Evolutionary conservation across 345 rosid genomes (phyloP), one percentile per base, ranked within the genome.

Genomic region (Boechera stricta): DNA sequence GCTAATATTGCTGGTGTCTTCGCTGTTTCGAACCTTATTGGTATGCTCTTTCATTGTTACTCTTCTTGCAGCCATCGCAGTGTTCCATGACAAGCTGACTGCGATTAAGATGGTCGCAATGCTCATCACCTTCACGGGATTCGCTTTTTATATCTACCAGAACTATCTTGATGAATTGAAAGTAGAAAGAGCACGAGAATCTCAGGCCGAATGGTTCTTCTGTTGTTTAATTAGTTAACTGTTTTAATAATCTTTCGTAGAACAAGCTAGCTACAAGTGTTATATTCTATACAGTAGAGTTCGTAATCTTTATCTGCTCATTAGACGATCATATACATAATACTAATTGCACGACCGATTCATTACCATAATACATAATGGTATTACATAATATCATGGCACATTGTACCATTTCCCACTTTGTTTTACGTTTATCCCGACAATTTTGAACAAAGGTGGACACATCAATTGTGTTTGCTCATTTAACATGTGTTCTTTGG

Each of bases 61-160:
- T 0, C 88, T 81, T 33, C 32, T 85, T 10, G 79, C 77, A 7
- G 78, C 86, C 12, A 15, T 68, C 4, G n/a, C 48, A 5, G 64
- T 81, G 58, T 85, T 71, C 16, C 72, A 75, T 2, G 82, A 85
- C 13, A 62, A 67, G 76, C 58, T 80, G 68, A 70, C 49, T 42
- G 63, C 59, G 29, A 21, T 41, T 39, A 82, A 83, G 77, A 64
- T 72, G 10, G 15, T 67, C 5, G 82, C 83, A 0, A 78, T 83
- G 81, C 7, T 77, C 21, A 24, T 85, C 7, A 82, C 84, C 4
- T 7, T 80, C n/a, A 64, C 57, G 66, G 88, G 86, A 4, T 82
- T 82, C 9, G 81, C 48, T 63, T 77, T 80, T 33, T 85, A 83
- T 67, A 33, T 82, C 32, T 87, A 82, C 42, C 85, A 82, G 47